Evolutionary conservation across 306 rosid genomes (phyloP).

Genomic region (Fagus crenata): DNA sequence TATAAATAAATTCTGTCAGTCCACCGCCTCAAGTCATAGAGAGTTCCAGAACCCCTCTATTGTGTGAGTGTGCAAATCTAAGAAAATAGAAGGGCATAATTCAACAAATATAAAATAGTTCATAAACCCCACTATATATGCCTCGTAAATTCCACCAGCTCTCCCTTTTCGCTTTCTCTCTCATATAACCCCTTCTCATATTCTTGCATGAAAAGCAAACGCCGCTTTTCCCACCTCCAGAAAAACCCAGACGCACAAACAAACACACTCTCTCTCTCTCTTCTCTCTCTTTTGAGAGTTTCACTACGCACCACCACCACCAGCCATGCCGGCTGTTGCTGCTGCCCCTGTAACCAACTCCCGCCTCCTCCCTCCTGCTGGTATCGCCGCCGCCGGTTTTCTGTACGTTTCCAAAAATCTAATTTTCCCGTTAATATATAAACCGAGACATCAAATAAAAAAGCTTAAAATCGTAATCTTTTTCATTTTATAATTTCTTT

Average conservation of each 20-base stretch:
- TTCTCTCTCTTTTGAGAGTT: neutral
- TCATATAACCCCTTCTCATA: neutral
- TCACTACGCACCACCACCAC: neutral
- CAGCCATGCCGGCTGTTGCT: neutral
- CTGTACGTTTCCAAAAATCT: neutral
- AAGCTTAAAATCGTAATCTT: neutral
- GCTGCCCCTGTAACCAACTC: neutral
- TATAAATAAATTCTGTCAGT: no score
- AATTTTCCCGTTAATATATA: neutral
- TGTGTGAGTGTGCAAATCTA: no score
- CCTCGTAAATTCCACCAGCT: accelerated
- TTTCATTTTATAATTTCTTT: neutral
- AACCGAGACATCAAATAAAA: neutral
- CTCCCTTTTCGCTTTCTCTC: neutral
- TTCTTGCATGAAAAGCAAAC: conserved; percentile 13
- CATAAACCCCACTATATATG: no score
- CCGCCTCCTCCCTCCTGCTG: neutral
- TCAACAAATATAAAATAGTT: no score
- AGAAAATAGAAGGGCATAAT: no score
- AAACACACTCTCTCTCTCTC: no score
- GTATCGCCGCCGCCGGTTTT: neutral
- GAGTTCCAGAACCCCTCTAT: no score
- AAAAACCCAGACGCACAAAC: no score
- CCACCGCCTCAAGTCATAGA: no score
- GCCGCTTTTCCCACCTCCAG: neutral